A percentile compares a stretch with the other conserved stretches of the same genome.
Conservation (phyloP, 1,284 basidiomycete genomes). For the Ganoderma meredithae region DNA sequence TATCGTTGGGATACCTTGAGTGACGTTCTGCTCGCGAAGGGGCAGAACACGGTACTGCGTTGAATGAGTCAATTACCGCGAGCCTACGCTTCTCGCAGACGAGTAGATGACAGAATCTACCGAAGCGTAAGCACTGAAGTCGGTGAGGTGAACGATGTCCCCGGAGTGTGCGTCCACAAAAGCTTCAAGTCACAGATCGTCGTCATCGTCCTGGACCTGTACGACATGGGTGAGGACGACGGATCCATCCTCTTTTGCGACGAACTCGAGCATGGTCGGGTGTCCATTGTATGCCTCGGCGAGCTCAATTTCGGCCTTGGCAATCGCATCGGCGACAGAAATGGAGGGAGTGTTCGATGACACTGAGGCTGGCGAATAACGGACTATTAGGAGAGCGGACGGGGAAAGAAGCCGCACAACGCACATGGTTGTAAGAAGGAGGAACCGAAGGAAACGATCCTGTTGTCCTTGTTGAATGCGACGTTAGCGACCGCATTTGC, state of each 20-base stretch:
- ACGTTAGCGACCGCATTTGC: slow-evolving; percentile 56
- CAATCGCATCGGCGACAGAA: slow-evolving; percentile 46
- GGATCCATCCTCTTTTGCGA: slow-evolving; percentile 39
- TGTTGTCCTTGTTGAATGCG: slow-evolving; percentile 47
- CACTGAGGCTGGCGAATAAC: slow-evolving; percentile 39
- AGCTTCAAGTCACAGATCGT: slow-evolving; percentile 66
- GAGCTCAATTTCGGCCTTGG: slow-evolving; percentile 48
- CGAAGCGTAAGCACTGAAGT: slow-evolving; percentile 50
- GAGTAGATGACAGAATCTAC: neutral
- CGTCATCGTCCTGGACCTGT: slow-evolving; percentile 59
- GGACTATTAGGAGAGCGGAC: neutral
- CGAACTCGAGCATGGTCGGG: slow-evolving; percentile 53
- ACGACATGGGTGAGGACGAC: slow-evolving; percentile 60
- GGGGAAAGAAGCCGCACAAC: slow-evolving; percentile 20
- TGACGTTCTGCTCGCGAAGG: slow-evolving; percentile 46
- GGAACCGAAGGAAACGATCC: slow-evolving; percentile 55
- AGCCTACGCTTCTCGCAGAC: too few relatives aligned
- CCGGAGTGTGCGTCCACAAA: slow-evolving; percentile 65
- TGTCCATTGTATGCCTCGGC: slow-evolving; percentile 52
- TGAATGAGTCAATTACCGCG: too few relatives aligned
- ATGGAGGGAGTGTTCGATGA: slow-evolving; percentile 49
- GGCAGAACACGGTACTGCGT: slow-evolving; percentile 53
- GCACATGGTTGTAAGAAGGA: slow-evolving; percentile 57
- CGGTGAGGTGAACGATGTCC: slow-evolving; percentile 58
- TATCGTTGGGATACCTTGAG: slow-evolving; percentile 47